Evolutionary conservation across 345 rosid genomes (phyloP).

Genomic region (Eucalyptus cloeziana): DNA sequence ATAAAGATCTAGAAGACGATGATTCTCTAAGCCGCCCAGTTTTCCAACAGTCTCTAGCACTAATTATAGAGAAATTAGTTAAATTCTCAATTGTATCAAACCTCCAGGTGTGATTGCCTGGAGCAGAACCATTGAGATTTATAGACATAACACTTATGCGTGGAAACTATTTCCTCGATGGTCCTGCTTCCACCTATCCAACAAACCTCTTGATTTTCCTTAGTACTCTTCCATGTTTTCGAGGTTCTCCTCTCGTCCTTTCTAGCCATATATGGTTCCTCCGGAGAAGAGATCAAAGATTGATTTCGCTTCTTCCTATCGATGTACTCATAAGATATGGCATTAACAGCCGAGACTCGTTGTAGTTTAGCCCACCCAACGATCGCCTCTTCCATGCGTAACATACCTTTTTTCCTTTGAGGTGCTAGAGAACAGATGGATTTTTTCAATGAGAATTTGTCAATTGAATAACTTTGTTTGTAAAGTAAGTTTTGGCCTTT

Average conservation of each 20-base stretch:
- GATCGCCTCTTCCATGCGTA: no score
- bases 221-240: conserved; percentile 11
- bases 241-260: conserved; percentile 12
- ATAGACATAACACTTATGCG: background rate
- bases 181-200: background rate
- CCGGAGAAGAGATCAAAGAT: background rate
- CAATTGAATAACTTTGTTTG: no score
- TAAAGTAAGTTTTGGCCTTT: no score
- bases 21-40: background rate
- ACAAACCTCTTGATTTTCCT: conserved; percentile 14
- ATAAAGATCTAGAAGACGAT: background rate
- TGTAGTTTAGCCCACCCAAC: background rate
- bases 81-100: background rate
- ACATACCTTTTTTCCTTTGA: no score
- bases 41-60: background rate
- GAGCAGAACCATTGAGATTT: background rate
- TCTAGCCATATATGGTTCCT: background rate
- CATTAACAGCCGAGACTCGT: conserved; percentile 6
- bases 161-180: conserved; percentile 8
- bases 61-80: background rate
- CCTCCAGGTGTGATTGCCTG: background rate
- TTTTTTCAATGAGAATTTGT: no score
- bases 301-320: conserved; percentile 8
- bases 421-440: no score
- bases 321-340: background rate